phyloP scores from a whole-genome alignment of 768 basidiomycete species.

The Tylopilus sp. region DNA sequence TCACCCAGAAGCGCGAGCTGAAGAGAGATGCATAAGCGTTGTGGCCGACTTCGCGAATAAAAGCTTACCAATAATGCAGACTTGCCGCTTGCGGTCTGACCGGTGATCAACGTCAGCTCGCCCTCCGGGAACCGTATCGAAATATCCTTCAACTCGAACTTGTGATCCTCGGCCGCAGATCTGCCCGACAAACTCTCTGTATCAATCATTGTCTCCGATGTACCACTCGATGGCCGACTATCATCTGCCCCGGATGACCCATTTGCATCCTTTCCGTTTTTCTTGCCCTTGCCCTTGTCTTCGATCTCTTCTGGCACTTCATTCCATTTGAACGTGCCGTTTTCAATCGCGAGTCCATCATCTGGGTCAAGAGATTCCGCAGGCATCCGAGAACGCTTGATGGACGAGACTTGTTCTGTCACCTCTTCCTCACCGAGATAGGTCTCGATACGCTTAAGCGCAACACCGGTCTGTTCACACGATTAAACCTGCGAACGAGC shows the following conservation, averaged over 20 bases:
- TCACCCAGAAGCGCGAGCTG: conserved; percentile 39
- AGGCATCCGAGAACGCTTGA: conserved; percentile 39
- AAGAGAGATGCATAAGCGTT: not conserved
- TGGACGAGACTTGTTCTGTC: conserved; percentile 51
- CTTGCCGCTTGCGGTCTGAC: conserved; percentile 50
- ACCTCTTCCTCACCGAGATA: conserved; percentile 65
- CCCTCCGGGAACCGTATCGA: conserved; percentile 45
- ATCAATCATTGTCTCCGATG: conserved; percentile 12
- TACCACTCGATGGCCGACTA: conserved; percentile 7
- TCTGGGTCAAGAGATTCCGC: conserved; percentile 21
- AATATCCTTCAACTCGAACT: conserved; percentile 43
- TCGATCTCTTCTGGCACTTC: conserved; percentile 38
- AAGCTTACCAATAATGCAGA: conserved; percentile 40
- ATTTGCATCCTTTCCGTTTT: conserved; percentile 8
- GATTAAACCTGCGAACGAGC: not conserved
- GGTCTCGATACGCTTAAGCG: conserved; percentile 56
- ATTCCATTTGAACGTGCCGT: conserved; percentile 57
- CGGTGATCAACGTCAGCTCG: conserved; percentile 43
- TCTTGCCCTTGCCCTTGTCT: conserved; percentile 20
- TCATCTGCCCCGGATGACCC: not conserved
- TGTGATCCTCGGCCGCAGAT: conserved; percentile 25
- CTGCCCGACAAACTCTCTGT: conserved; percentile 11
- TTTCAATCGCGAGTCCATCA: conserved; percentile 44
- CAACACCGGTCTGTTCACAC: conserved; percentile 45
- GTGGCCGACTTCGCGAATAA: not conserved